These are phyloP conservation scores for Trichocladium uniseriatum DNA, from an alignment of 495 filamentous ascomycete species.

Conservation along the genomic window DNA sequence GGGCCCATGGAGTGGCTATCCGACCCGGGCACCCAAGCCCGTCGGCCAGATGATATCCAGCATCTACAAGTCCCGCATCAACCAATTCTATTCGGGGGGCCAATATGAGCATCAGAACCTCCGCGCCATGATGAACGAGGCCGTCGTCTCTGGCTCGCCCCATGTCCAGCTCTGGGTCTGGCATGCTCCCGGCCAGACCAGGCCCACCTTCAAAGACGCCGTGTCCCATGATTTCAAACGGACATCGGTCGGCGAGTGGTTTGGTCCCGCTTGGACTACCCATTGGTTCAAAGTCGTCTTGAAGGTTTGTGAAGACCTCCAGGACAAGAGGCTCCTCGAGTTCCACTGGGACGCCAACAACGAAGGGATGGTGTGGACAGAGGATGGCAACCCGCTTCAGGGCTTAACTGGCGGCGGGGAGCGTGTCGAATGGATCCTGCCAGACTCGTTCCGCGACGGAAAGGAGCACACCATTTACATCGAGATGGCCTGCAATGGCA, in stretches of 20 bases:
- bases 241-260: slow-evolving; percentile 66
- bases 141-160: slow-evolving; percentile 55
- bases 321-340: slow-evolving; percentile 67
- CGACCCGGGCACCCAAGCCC: slow-evolving; percentile 37
- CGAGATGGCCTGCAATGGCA: slow-evolving; percentile 97
- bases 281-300: slow-evolving; percentile 89
- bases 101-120: slow-evolving; percentile 76
- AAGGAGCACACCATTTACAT: slow-evolving; percentile 84
- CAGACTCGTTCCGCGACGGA: slow-evolving; percentile 68
- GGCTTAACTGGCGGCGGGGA: slow-evolving; percentile 90
- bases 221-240: slow-evolving; percentile 66
- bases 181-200: slow-evolving; percentile 64
- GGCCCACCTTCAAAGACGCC: slow-evolving; percentile 87
- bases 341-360: slow-evolving; percentile 93
- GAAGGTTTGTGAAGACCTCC: slow-evolving; percentile 62
- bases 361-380: slow-evolving; percentile 83
- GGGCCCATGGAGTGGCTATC: slow-evolving; percentile 34
- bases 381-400: slow-evolving; percentile 81
- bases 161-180: slow-evolving; percentile 83
- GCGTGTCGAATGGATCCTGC: slow-evolving; percentile 81
- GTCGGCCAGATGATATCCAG: slow-evolving; percentile 74
- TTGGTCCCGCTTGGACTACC: slow-evolving; percentile 96
- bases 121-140: slow-evolving; percentile 70
- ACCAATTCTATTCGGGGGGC: slow-evolving; percentile 66
- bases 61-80: slow-evolving; percentile 80